Conservation (phyloP, 2,329 filamentous ascomycete genomes). For the Gnomoniopsis smithogilvyi region DNA sequence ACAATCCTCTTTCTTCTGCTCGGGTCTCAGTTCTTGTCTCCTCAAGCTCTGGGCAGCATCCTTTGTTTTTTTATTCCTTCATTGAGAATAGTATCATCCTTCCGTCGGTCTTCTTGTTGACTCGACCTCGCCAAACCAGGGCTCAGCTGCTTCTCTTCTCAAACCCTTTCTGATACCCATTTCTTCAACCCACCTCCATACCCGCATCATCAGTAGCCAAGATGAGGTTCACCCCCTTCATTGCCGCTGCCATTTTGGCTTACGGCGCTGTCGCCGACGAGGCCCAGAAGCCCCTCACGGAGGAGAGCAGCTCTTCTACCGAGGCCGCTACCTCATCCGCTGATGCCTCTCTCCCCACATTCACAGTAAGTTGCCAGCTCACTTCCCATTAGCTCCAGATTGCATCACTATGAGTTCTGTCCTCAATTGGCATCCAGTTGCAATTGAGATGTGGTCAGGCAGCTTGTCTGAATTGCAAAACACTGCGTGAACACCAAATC, state of each 20-base stretch:
- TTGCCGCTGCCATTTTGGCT: constrained; percentile 71
- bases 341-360: constrained; percentile 69
- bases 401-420: not conserved
- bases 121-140: constrained; percentile 9
- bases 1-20: not conserved
- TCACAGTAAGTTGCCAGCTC: constrained; percentile 67
- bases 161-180: constrained; percentile 9
- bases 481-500: not conserved
- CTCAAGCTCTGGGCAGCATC: constrained; percentile 34
- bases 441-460: not conserved
- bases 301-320: constrained; percentile 40
- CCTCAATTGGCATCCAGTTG: not conserved
- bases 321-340: constrained; percentile 52
- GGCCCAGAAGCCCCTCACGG: constrained; percentile 52
- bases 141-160: constrained; percentile 11
- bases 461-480: not conserved
- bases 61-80: constrained; percentile 22
- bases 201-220: constrained; percentile 31
- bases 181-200: constrained; percentile 1
- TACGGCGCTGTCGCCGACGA: constrained; percentile 69
- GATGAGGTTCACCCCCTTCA: constrained; percentile 82
- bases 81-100: constrained; percentile 25
- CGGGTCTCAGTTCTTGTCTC: constrained; percentile 22
- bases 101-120: constrained; percentile 23
- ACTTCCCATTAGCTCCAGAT: not conserved